A percentile compares a stretch with the other conserved stretches of the same genome.
Conservation (phyloP, 164 flowering plant genomes). For the Sextonia rubra region DNA sequence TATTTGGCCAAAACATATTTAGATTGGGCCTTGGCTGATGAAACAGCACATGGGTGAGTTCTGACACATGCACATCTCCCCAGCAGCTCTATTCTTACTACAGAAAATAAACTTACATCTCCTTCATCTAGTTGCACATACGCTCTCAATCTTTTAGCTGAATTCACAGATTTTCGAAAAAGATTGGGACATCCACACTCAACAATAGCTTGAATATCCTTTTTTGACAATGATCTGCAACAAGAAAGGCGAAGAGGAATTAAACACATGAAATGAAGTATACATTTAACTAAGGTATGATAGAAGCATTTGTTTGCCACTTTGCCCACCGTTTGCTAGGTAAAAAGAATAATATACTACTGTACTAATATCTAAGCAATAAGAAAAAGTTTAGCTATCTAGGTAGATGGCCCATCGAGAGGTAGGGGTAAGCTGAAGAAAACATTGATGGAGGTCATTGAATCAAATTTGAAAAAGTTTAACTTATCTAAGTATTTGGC, state of each 20-base stretch:
- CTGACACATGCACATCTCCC: not conserved
- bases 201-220: constrained; percentile 62
- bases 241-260: not conserved
- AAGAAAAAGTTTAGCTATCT: too few species aligned
- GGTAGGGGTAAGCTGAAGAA: too few species aligned
- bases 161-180: constrained; percentile 72
- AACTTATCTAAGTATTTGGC: too few species aligned
- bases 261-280: not conserved
- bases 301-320: not conserved
- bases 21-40: not conserved
- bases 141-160: constrained; percentile 80
- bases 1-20: too few species aligned
- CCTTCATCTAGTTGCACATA: constrained; percentile 67
- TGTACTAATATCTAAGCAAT: too few species aligned
- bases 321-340: not conserved
- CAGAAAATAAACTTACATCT: constrained; percentile 51
- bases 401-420: too few species aligned
- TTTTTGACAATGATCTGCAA: constrained; percentile 59
- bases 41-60: not conserved
- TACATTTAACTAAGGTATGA: not conserved
- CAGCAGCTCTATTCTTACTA: not conserved
- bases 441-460: too few species aligned
- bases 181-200: constrained; percentile 84
- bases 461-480: too few species aligned
- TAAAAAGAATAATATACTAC: not conserved